Base-by-base conservation (phyloP, 1,284 basidiomycete species). In the Rhodotorula sp. region DNA sequence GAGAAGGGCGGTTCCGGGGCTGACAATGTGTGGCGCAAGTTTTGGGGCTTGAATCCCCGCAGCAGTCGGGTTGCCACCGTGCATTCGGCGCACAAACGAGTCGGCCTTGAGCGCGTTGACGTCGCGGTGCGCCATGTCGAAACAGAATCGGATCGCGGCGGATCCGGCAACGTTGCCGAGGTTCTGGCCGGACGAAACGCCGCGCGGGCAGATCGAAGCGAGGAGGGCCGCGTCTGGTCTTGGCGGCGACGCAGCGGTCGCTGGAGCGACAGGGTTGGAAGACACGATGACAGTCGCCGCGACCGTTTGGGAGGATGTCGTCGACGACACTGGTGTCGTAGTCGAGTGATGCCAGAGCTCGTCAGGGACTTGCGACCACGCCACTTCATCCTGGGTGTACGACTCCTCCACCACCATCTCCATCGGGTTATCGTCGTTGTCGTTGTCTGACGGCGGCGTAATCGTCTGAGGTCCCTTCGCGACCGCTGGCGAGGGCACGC, bases 71-170 rank as follows among this genome's bases (percentile, higher is more conserved):
- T n/a, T 17, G 6, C 42, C 46, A 3, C 62, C 62, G 7, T 74
- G 67, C 30, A 73, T n/a, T 22, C 63, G 37, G 20, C 62, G 53
- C 8, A 67, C 53, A 24, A 60, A 29, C 37, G 65, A 62, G 33
- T 74, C 70, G 22, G 69, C 65, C 48, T 71, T 67, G 37, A 71
- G 56, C 0, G 53, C 67, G 26, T 69, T 45, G 0, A 71, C 45
- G 15, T 68, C 65, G 6, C 69, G 62, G 26, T 74, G 72, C 7
- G 69, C 69, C 62, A 73, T 64, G 42, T 73, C 68, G 56, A 33
- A 66, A 24, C 51, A 56, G 56, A 72, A 72, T 3, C 51, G 57
- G 18, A 67, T 37, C 10, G 26, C 22, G 17, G 30, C 18, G 7
- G 12, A 29, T 10, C 33, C 14, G 3, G 51, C 24, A 12, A 42